These are phyloP conservation scores for Daldinia eschscholtzii DNA, from an alignment of 2,329 filamentous ascomycete species.

Conservation along the genomic window DNA sequence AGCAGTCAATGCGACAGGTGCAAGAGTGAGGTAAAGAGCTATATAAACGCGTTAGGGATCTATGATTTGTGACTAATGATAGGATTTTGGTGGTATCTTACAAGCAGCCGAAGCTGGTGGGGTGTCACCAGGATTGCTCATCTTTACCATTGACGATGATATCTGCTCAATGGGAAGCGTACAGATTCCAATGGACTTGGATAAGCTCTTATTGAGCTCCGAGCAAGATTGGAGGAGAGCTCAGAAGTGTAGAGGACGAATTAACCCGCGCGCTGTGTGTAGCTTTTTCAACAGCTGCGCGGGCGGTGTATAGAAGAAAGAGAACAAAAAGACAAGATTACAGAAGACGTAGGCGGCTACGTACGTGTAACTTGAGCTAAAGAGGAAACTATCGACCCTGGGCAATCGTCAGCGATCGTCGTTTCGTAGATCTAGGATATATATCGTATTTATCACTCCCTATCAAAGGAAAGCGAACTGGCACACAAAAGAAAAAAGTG, in stretches of 20 bases:
- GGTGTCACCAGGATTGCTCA: constrained; percentile 41
- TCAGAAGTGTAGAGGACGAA: constrained; percentile 15
- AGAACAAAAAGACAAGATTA: constrained; percentile 24
- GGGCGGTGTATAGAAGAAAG: constrained; percentile 12
- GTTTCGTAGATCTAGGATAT: constrained; percentile 32
- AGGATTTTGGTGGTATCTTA: constrained; percentile 35
- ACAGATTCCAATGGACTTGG: not conserved
- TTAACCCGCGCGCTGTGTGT: constrained; percentile 13
- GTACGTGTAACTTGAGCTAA: constrained; percentile 27
- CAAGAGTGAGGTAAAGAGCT: constrained; percentile 60
- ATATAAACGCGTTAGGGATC: constrained; percentile 33
- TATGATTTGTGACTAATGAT: not conserved
- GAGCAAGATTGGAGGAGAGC: constrained; percentile 1
- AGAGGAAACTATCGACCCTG: constrained; percentile 37
- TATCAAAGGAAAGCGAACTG: constrained; percentile 11
- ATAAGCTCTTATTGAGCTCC: not conserved
- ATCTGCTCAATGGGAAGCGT: constrained; percentile 12
- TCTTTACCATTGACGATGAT: constrained; percentile 33
- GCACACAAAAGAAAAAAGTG: not conserved
- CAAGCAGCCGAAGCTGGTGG: constrained; percentile 44
- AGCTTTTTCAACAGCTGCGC: constrained; percentile 12
- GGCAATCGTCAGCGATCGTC: constrained; percentile 36
- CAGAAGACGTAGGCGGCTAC: constrained; percentile 30
- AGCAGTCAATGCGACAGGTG: constrained; percentile 55
- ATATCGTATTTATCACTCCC: constrained; percentile 11